These are phyloP conservation scores for Neurospora crassa DNA, from an alignment of 2,329 filamentous ascomycete genomes.

Conservation along the genomic window DNA sequence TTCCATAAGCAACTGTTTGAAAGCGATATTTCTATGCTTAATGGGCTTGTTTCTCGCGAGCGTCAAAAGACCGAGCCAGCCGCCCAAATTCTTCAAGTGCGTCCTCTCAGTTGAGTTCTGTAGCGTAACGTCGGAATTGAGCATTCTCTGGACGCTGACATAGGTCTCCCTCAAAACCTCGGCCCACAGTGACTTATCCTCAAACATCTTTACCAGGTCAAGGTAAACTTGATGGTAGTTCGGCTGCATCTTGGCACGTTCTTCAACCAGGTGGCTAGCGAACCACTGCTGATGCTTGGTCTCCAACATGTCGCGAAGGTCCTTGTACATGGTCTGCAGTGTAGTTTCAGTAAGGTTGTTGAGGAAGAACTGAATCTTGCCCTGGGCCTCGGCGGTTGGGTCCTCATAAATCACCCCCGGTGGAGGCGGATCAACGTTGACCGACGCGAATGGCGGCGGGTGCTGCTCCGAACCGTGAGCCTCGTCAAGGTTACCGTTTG, in stretches of 20 bases:
- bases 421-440: conserved; percentile 64
- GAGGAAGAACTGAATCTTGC: conserved; percentile 88
- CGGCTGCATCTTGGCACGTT: conserved; percentile 92
- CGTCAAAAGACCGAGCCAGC: conserved; percentile 88
- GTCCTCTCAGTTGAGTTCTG: conserved; percentile 75
- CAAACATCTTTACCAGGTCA: conserved; percentile 75
- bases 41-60: conserved; percentile 91
- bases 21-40: conserved; percentile 92
- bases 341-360: conserved; percentile 95
- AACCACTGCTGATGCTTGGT: conserved; percentile 92
- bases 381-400: conserved; percentile 75
- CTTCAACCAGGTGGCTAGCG: conserved; percentile 85
- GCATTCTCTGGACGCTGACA: conserved; percentile 70
- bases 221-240: conserved; percentile 94
- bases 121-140: conserved; percentile 84
- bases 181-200: conserved; percentile 68
- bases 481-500: conserved; percentile 65
- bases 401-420: conserved; percentile 62
- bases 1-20: conserved; percentile 90
- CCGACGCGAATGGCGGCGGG: conserved; percentile 63
- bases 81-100: conserved; percentile 86
- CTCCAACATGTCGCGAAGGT: conserved; percentile 70
- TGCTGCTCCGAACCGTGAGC: conserved; percentile 47
- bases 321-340: conserved; percentile 70
- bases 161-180: conserved; percentile 94